Conservation (phyloP, 176 grass and related monocot species). For the Dactylis glomerata region DNA sequence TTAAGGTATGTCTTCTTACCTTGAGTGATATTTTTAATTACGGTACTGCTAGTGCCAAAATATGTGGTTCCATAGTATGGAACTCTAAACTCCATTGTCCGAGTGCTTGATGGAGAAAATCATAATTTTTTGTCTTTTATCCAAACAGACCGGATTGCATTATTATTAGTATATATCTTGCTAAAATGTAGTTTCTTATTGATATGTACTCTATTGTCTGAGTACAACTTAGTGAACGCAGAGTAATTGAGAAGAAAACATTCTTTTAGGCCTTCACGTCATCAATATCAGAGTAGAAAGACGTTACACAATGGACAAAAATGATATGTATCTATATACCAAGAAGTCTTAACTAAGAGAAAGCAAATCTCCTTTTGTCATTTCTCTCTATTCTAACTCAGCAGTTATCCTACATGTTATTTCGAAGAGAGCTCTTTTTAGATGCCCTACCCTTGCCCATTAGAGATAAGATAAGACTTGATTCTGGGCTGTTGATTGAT, state of each 20-base stretch:
- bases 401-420: no score
- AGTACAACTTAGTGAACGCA: no score
- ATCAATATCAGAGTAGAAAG: neutral
- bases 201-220: no score
- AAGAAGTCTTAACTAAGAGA: neutral
- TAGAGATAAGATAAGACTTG: neutral
- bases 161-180: neutral
- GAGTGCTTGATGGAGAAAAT: neutral
- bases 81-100: neutral
- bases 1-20: neutral
- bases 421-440: neutral
- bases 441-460: neutral
- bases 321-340: no score
- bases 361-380: neutral
- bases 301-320: neutral
- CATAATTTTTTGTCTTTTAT: neutral
- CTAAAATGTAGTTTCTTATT: neutral
- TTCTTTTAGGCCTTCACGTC: neutral
- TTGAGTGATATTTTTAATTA: neutral
- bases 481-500: neutral
- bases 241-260: no score
- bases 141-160: neutral
- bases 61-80: neutral
- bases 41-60: neutral
- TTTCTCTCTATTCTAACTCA: neutral